A percentile compares a stretch with the other conserved stretches of the same genome.
Conservation (phyloP, 1,284 basidiomycete species). For the Malassezia arunalokei region DNA sequence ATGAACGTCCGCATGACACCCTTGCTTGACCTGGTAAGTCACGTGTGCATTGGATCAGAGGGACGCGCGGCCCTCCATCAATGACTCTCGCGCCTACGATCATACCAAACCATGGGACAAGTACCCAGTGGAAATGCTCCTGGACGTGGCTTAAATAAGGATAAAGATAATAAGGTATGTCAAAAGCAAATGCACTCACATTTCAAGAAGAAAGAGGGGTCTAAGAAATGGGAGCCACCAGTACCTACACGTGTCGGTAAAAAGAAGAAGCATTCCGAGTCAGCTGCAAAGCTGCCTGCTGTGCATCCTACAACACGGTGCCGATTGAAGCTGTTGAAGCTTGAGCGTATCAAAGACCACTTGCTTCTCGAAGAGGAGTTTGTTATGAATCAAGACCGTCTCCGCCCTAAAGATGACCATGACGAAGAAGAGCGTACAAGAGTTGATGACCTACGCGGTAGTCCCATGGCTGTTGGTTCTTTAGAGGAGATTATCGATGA, state of each 20-base stretch:
- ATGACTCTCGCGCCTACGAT: neutral
- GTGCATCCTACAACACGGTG: slow-evolving; percentile 92
- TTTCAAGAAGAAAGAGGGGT: slow-evolving; percentile 52
- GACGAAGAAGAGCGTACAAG: slow-evolving; percentile 85
- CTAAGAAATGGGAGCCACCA: slow-evolving; percentile 97
- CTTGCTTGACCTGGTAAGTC: too few species aligned
- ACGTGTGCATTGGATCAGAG: too few species aligned
- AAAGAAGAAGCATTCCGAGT: slow-evolving; percentile 77
- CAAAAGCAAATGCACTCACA: neutral
- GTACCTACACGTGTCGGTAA: slow-evolving; percentile 93
- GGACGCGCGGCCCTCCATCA: too few species aligned
- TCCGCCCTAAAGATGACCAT: slow-evolving; percentile 66
- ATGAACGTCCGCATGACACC: too few species aligned
- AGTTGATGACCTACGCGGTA: slow-evolving; percentile 87
- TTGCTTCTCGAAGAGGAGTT: slow-evolving; percentile 94
- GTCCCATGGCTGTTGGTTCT: slow-evolving; percentile 91
- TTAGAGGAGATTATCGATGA: slow-evolving; percentile 99
- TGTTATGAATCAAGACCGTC: slow-evolving; percentile 75
- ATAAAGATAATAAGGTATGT: slow-evolving; percentile 15
- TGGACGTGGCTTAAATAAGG: slow-evolving; percentile 29
- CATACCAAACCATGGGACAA: slow-evolving; percentile 24
- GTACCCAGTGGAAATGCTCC: slow-evolving; percentile 31
- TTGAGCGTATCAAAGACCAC: slow-evolving; percentile 96
- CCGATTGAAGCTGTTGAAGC: slow-evolving; percentile 86
- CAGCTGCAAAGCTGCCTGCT: slow-evolving; percentile 79